Evolutionary conservation across 306 rosid species (phyloP).

Genomic region (Dalbergia cochinchinensis): DNA sequence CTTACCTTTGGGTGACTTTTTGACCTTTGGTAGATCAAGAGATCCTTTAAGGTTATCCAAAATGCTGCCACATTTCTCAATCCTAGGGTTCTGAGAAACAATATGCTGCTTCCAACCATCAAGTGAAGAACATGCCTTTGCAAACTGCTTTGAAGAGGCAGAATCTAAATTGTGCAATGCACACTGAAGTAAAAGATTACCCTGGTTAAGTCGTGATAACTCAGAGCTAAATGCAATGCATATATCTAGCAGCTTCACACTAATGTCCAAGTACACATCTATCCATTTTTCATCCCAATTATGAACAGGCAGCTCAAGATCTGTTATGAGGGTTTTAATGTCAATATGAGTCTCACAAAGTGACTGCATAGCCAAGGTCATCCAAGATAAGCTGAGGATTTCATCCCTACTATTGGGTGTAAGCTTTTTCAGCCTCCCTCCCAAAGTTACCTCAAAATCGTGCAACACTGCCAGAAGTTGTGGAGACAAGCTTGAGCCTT

Average conservation of each 20-base stretch:
- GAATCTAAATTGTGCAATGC: slow-evolving; percentile 74
- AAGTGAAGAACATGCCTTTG: slow-evolving; percentile 66
- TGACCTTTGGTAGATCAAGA: slow-evolving; percentile 80
- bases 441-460: slow-evolving; percentile 75
- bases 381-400: slow-evolving; percentile 83
- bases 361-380: slow-evolving; percentile 72
- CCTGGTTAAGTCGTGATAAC: slow-evolving; percentile 89
- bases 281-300: slow-evolving; percentile 97
- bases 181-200: slow-evolving; percentile 75
- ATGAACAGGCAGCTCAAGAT: slow-evolving; percentile 73
- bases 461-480: slow-evolving; percentile 56
- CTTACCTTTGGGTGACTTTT: slow-evolving; percentile 85
- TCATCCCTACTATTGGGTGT: slow-evolving; percentile 68
- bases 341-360: slow-evolving; percentile 75
- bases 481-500: slow-evolving; percentile 63
- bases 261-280: slow-evolving; percentile 86
- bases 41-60: slow-evolving; percentile 68
- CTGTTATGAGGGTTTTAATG: slow-evolving; percentile 67
- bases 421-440: slow-evolving; percentile 75
- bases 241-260: slow-evolving; percentile 86
- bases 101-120: slow-evolving; percentile 84
- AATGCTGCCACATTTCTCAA: slow-evolving; percentile 68
- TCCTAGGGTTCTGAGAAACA: slow-evolving; percentile 63
- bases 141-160: slow-evolving; percentile 62
- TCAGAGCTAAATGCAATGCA: slow-evolving; percentile 87